phyloP scores from a whole-genome alignment of 2,329 filamentous ascomycete genomes.

The Claviceps africana region DNA sequence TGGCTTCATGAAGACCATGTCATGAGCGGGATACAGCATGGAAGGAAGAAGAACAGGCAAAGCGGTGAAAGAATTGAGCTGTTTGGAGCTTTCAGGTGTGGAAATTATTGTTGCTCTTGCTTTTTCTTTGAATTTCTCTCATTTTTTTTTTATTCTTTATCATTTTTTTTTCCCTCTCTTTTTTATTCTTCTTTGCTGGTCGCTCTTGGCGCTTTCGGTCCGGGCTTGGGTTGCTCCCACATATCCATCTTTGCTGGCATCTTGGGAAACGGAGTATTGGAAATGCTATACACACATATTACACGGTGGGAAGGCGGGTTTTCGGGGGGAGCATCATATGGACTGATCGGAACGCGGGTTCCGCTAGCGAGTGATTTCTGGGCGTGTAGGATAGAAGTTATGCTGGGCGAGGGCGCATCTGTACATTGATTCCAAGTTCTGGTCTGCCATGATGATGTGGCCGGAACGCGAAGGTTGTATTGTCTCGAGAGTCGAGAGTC shows the following conservation, averaged over 20 bases:
- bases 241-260: background rate
- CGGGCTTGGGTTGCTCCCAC: background rate
- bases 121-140: no score
- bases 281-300: background rate
- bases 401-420: background rate
- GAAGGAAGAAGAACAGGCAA: background rate
- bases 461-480: background rate
- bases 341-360: background rate
- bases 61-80: background rate
- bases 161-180: background rate
- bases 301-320: background rate
- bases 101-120: no score
- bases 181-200: background rate
- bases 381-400: slow-evolving; percentile 1
- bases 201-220: background rate
- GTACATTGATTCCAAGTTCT: slow-evolving; percentile 1
- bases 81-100: background rate
- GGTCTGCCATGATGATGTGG: background rate
- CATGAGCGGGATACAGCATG: slow-evolving; percentile 23
- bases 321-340: background rate
- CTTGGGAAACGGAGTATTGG: slow-evolving; percentile 1
- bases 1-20: slow-evolving; percentile 91
- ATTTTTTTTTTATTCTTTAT: background rate
- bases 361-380: slow-evolving; percentile 2
- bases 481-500: no score